phyloP scores from a whole-genome alignment of 371 early-diverging fungal species.

The Circinella umbellata region DNA sequence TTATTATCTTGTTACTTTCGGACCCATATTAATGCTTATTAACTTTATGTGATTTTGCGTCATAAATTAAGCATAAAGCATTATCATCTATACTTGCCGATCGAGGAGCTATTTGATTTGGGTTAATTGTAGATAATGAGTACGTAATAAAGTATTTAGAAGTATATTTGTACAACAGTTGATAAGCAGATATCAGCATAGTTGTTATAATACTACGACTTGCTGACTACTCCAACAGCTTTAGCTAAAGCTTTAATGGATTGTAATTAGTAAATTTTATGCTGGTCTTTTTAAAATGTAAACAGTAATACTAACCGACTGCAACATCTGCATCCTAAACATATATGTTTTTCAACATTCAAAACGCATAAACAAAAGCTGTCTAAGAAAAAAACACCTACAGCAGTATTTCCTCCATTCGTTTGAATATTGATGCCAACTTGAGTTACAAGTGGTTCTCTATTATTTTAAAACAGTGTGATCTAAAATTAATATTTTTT shows the following conservation, averaged over 20 bases:
- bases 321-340: constrained; percentile 84
- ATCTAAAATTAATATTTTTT: neutral
- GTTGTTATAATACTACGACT: no score
- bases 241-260: constrained; percentile 44
- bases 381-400: constrained; percentile 25
- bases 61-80: constrained; percentile 83
- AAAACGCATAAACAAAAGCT: no score
- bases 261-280: neutral
- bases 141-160: no score
- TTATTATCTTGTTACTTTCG: constrained; percentile 46
- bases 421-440: constrained; percentile 81
- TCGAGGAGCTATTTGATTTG: constrained; percentile 63
- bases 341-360: no score
- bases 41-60: constrained; percentile 63
- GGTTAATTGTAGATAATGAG: no score
- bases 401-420: constrained; percentile 91
- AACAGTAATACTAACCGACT: constrained; percentile 40
- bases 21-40: no score
- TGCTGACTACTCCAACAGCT: constrained; percentile 60
- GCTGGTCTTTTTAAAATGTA: neutral
- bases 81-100: constrained; percentile 94
- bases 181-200: no score
- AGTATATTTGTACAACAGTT: no score
- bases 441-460: constrained; percentile 82
- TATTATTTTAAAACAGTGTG: constrained; percentile 23